Evolutionary conservation across 83 land plant genomes (phyloP).

Genomic region (Diphasiastrum complanatum): DNA sequence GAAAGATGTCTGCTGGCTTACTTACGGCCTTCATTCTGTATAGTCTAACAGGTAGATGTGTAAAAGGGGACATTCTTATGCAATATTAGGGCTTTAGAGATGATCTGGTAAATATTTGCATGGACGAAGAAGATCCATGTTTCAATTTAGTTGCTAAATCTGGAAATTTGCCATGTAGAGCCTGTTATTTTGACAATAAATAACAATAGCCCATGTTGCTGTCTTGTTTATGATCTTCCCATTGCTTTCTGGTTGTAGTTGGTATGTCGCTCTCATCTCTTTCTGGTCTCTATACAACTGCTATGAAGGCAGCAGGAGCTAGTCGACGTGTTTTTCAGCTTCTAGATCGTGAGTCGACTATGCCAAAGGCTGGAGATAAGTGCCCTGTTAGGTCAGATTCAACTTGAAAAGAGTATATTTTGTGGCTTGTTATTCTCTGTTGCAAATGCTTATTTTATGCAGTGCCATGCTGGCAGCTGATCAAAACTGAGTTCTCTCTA

Average conservation of each 20-base stretch:
- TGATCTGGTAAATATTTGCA: too few relatives aligned
- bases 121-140: too few relatives aligned
- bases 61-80: too few relatives aligned
- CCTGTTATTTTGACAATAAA: too few relatives aligned
- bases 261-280: conserved; percentile 79
- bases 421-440: neutral
- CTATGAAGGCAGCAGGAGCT: conserved; percentile 99
- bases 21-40: conserved; percentile 96
- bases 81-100: too few relatives aligned
- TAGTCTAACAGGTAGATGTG: conserved; percentile 75
- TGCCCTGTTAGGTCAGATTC: conserved; percentile 63
- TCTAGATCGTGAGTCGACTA: conserved; percentile 76
- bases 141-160: too few relatives aligned
- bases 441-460: too few relatives aligned
- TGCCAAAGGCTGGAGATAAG: conserved; percentile 65
- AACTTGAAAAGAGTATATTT: neutral
- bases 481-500: neutral
- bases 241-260: conserved; percentile 38
- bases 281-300: conserved; percentile 75
- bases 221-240: neutral
- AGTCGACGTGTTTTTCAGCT: conserved; percentile 97
- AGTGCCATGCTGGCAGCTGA: neutral
- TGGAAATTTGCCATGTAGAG: conserved; percentile 7
- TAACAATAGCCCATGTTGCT: too few relatives aligned
- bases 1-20: conserved; percentile 75